phyloP scores from a whole-genome alignment of 179 eudicot species.

The Drosera spatulata region DNA sequence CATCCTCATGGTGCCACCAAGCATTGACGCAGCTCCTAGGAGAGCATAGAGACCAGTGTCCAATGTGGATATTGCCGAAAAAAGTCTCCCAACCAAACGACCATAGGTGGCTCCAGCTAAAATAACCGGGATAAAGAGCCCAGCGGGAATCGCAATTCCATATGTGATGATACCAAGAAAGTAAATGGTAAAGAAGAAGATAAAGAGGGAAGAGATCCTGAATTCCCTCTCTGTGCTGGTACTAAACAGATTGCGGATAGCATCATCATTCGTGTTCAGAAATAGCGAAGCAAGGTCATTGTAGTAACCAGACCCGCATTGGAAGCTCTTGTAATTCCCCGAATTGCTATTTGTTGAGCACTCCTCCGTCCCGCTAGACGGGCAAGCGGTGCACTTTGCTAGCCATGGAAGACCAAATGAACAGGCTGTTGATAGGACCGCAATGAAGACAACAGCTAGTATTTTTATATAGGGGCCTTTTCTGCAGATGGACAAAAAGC shows the following conservation, averaged over 20 bases:
- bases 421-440: slow-evolving; percentile 67
- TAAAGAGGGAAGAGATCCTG: slow-evolving; percentile 46
- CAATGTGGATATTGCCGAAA: too few species aligned
- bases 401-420: slow-evolving; percentile 9
- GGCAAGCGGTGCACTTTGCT: slow-evolving; percentile 63
- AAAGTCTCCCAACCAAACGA: too few species aligned
- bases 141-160: too few species aligned
- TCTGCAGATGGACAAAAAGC: slow-evolving; percentile 31
- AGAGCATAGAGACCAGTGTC: too few species aligned
- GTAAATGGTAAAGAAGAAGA: slow-evolving; percentile 44
- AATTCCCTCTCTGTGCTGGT: slow-evolving; percentile 34
- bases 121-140: too few species aligned
- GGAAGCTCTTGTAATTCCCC: slow-evolving; percentile 73
- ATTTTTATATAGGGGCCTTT: slow-evolving; percentile 65
- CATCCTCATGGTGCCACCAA: slow-evolving; percentile 99
- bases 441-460: slow-evolving; percentile 41
- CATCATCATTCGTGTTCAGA: slow-evolving; percentile 84
- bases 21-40: slow-evolving; percentile 61
- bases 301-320: slow-evolving; percentile 64
- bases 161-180: background rate
- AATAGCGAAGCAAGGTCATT: slow-evolving; percentile 88
- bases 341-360: slow-evolving; percentile 74
- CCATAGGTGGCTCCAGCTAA: too few species aligned
- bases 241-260: slow-evolving; percentile 77
- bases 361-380: slow-evolving; percentile 17